phyloP scores from a whole-genome alignment of 495 filamentous ascomycete genomes.

The Penicilliopsis zonata region DNA sequence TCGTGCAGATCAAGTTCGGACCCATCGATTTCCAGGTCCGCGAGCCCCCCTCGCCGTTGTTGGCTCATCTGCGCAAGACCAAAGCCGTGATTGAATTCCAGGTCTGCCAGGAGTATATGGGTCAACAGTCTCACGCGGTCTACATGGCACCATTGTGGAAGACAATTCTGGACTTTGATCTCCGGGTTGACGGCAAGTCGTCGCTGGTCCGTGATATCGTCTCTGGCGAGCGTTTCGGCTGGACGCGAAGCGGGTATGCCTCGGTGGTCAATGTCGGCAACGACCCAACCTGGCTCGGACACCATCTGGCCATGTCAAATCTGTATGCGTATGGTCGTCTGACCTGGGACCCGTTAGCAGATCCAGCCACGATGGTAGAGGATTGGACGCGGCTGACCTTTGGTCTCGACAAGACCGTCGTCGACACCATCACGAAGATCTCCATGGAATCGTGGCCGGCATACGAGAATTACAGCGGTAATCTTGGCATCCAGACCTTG shows the following conservation, averaged over 20 bases:
- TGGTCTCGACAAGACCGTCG: conserved; percentile 34
- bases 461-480: conserved; percentile 60
- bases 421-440: conserved; percentile 47
- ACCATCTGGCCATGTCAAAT: conserved; percentile 59
- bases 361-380: conserved; percentile 37
- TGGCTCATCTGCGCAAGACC: conserved; percentile 49
- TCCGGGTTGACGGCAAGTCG: conserved; percentile 43
- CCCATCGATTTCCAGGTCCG: conserved; percentile 70
- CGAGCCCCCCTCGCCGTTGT: conserved; percentile 57
- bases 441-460: conserved; percentile 60
- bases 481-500: conserved; percentile 58
- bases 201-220: conserved; percentile 45
- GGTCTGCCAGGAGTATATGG: conserved; percentile 59
- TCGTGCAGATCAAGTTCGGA: conserved; percentile 63
- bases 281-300: conserved; percentile 55
- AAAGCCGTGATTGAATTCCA: conserved; percentile 52
- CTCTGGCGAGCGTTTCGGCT: conserved; percentile 45
- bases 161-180: conserved; percentile 51
- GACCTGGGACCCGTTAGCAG: conserved; percentile 45
- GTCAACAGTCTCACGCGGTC: conserved; percentile 57
- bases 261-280: conserved; percentile 60
- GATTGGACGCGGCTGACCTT: conserved; percentile 62
- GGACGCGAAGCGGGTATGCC: conserved; percentile 47
- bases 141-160: conserved; percentile 60
- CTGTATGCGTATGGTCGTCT: conserved; percentile 57